A percentile compares a stretch with the other conserved stretches of the same genome.
These are phyloP conservation scores for Huntiella decipiens DNA, from an alignment of 2,329 filamentous ascomycete species.

Conservation along the genomic window DNA sequence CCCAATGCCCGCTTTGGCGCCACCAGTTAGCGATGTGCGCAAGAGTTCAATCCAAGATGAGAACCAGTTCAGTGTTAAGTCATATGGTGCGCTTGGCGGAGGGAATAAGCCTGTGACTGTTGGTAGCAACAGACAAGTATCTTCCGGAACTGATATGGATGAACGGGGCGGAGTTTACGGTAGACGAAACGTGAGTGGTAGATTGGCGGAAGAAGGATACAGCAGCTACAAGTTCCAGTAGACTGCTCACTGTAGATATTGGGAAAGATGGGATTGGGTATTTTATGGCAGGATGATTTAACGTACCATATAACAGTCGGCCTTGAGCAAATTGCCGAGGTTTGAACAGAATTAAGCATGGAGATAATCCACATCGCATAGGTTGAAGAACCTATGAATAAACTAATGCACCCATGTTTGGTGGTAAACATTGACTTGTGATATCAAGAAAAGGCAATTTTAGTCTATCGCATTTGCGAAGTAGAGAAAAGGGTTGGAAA, in stretches of 20 bases:
- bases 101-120: slow-evolving; percentile 32
- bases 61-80: slow-evolving; percentile 30
- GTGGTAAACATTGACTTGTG: too few species aligned
- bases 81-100: slow-evolving; percentile 38
- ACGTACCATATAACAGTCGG: too few species aligned
- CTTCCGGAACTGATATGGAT: slow-evolving; percentile 38
- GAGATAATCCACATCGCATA: too few species aligned
- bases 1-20: background rate
- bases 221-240: background rate
- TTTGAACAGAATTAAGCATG: too few species aligned
- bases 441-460: too few species aligned
- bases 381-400: too few species aligned
- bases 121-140: slow-evolving; percentile 32
- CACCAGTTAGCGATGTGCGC: slow-evolving; percentile 14
- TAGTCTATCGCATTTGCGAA: too few species aligned
- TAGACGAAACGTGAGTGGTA: slow-evolving; percentile 50
- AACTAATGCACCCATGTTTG: too few species aligned
- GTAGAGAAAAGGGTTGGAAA: too few species aligned
- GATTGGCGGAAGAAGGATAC: slow-evolving; percentile 44
- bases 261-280: background rate
- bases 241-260: background rate
- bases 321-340: too few species aligned
- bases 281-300: too few species aligned
- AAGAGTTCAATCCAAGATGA: slow-evolving; percentile 32
- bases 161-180: slow-evolving; percentile 19